Base-by-base conservation (phyloP, 2,329 filamentous ascomycete species). In the Xylariales sp. region DNA sequence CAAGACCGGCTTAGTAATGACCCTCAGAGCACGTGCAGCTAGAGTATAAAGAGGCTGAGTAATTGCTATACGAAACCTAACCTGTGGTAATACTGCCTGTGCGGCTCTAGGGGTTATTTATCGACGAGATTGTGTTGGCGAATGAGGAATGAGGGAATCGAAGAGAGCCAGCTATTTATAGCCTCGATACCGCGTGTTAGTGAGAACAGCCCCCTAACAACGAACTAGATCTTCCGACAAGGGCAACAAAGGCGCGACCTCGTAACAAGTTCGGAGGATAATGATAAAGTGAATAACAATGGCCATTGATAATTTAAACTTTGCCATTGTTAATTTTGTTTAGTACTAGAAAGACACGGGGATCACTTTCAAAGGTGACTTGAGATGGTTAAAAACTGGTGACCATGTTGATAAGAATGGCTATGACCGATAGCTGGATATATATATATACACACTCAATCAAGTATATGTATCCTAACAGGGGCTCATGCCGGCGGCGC, bases 401-500 rank as follows among this genome's bases (percentile, higher is more conserved):
- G 23, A 23, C 23, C 23, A 23, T 23, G 23, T 23, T 23, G 23
- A 23, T 23, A 23, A 23, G 23, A 23, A 23, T 23, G 23, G 23
- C 23, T 23, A 23, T 23, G 23, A 23, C 23, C 2, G 4, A 43
- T 45, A 41, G 36, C 8, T 32, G 6, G 14, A 46, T 10, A 12
- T 32, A 3, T 23, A n/a, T 56, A 28, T 16, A 30, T 39, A 39
- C 8, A 39, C 6, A 39, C 23, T 18, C 10, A 41, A 41, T 10
- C 12, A 12, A 41, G 9, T 16, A 14, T 43, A 16, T 43, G 14
- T 16, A 23, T 43, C 41, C 49, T 71, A 67, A 36, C 74, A 73
- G 41, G 74, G 69, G 41, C 70, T 72, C 45, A 69, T 67, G 28
- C 63, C 64, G 0, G 70, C 66, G 8, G 67, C 71, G n/a, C 67